A percentile compares a stretch with the other conserved stretches of the same genome.
Conservation (phyloP, 495 filamentous ascomycete genomes). For the Lasiosphaeria hispida region DNA sequence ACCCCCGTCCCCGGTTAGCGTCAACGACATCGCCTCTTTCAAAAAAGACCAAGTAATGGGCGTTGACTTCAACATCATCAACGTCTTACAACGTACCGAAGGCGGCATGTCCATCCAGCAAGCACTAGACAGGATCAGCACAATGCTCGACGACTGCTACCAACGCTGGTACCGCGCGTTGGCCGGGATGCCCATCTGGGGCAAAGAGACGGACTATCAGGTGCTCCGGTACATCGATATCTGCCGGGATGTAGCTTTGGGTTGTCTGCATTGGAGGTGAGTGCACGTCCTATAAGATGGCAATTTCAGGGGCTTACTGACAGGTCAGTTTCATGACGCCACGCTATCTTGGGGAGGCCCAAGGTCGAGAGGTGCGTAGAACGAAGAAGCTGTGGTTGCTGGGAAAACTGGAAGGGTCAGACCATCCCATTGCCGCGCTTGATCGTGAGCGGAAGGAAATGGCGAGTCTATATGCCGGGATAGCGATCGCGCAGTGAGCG, state of each 20-base stretch:
- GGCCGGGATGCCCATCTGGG: slow-evolving; percentile 9
- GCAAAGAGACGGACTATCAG: slow-evolving; percentile 5
- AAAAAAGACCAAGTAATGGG: slow-evolving; percentile 3
- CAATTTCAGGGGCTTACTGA: too few species aligned
- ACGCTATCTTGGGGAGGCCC: slow-evolving; percentile 6
- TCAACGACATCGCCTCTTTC: slow-evolving; percentile 13
- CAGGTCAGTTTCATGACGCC: slow-evolving; percentile 6
- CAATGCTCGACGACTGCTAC: slow-evolving; percentile 11
- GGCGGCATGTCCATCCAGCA: slow-evolving; percentile 4
- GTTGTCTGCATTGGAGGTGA: slow-evolving; percentile 13
- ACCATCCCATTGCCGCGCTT: neutral
- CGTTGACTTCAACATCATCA: slow-evolving; percentile 12
- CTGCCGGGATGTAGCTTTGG: slow-evolving; percentile 11
- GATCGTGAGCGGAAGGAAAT: neutral
- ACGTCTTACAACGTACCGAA: neutral
- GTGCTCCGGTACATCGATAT: slow-evolving; percentile 9
- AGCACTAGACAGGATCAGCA: slow-evolving; percentile 1
- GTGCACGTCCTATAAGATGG: neutral
- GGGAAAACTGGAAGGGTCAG: too few species aligned
- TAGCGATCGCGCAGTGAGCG: neutral
- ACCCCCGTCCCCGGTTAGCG: neutral
- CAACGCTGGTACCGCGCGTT: slow-evolving; percentile 13
- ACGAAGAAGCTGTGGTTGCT: too few species aligned
- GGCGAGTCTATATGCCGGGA: neutral
- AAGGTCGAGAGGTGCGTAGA: slow-evolving; percentile 8